phyloP scores from a whole-genome alignment of 1,139 yeast species.

The Pneumocystis murina region DNA sequence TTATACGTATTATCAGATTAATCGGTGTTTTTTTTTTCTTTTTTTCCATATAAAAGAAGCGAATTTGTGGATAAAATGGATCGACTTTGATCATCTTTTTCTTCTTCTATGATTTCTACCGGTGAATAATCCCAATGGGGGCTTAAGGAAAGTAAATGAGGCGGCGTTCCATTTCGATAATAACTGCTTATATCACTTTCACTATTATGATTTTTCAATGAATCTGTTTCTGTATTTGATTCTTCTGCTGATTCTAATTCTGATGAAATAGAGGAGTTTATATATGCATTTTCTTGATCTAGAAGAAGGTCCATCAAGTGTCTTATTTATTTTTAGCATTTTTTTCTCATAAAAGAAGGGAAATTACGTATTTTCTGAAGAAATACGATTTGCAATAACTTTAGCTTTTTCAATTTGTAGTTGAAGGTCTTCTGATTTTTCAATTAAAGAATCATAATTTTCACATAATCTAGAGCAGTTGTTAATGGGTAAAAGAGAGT shows the following conservation, averaged over 20 bases:
- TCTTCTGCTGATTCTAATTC: background rate
- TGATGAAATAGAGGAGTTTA: background rate
- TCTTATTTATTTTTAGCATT: background rate
- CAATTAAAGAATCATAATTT: background rate
- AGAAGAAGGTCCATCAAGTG: background rate
- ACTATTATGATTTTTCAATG: background rate
- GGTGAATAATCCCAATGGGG: background rate
- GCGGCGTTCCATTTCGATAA: background rate
- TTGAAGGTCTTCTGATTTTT: background rate
- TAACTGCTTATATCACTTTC: background rate
- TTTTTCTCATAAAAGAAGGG: background rate
- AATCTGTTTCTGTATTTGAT: background rate
- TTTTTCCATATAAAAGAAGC: background rate
- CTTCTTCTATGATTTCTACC: background rate
- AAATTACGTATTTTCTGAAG: background rate
- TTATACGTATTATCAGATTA: background rate
- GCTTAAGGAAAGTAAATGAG: background rate
- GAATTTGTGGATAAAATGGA: background rate
- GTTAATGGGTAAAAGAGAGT: background rate
- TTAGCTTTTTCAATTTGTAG: background rate
- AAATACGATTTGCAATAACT: background rate
- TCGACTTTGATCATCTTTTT: background rate
- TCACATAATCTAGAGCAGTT: background rate
- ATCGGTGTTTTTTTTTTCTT: background rate
- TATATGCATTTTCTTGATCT: background rate